Conservation (phyloP, 805 yeast genomes). For the Metschnikowia colocasiae region DNA sequence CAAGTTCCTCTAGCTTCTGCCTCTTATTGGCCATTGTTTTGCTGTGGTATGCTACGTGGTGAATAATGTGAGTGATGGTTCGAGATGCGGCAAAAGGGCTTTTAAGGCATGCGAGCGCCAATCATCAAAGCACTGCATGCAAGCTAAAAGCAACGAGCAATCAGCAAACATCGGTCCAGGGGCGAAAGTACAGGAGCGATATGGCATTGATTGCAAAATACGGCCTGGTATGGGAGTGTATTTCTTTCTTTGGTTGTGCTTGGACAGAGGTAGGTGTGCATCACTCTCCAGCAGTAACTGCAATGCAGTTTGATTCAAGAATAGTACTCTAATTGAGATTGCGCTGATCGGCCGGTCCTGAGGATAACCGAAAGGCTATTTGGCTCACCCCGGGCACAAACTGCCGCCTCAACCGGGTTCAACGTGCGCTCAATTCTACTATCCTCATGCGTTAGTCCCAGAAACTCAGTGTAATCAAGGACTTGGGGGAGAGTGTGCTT, state of each 20-base stretch:
- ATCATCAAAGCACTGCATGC: slow-evolving; percentile 4
- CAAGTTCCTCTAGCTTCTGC: slow-evolving; percentile 16
- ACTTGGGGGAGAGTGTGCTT: too few relatives aligned
- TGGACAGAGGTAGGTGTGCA: too few relatives aligned
- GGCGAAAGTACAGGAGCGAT: background rate
- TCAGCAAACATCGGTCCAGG: background rate
- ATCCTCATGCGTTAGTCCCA: too few relatives aligned
- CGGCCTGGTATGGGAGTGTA: background rate
- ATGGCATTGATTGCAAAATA: background rate
- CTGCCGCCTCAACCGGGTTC: too few relatives aligned
- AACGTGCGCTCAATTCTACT: too few relatives aligned
- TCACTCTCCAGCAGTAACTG: too few relatives aligned
- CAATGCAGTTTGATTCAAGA: too few relatives aligned
- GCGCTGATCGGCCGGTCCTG: too few relatives aligned
- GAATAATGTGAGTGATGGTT: background rate
- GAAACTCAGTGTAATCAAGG: too few relatives aligned
- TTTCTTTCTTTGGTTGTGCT: background rate
- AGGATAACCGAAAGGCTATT: too few relatives aligned
- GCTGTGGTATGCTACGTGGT: background rate
- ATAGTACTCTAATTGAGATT: too few relatives aligned
- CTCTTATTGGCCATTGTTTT: slow-evolving; percentile 13
- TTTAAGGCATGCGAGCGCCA: background rate
- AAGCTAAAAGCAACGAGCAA: slow-evolving; percentile 3
- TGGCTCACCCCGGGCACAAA: too few relatives aligned
- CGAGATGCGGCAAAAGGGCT: background rate